Percentiles rank a stretch among this genome's conserved stretches.
Evolutionary conservation across 495 filamentous ascomycete genomes (phyloP).

Genomic region (Apodospora peruviana): DNA sequence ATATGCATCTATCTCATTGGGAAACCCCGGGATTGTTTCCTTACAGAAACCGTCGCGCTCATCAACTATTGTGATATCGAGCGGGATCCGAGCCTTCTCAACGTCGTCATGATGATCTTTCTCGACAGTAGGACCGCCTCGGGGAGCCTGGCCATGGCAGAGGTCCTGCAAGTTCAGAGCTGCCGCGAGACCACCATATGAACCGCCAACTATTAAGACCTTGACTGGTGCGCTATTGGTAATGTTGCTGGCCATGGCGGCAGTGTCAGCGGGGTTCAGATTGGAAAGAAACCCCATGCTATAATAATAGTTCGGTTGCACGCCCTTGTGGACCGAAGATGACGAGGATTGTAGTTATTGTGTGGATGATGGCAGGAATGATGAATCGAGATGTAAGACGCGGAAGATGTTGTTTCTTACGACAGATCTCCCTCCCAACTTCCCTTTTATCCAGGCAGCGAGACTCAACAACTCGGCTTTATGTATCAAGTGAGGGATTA

Average conservation of each 20-base stretch:
- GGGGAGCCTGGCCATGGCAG: slow-evolving; percentile 33
- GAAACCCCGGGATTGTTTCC: neutral
- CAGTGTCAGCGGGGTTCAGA: neutral
- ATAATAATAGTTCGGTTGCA: neutral
- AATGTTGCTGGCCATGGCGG: neutral
- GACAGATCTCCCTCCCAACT: too few relatives aligned
- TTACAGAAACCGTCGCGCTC: slow-evolving; percentile 67
- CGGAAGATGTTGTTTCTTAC: too few relatives aligned
- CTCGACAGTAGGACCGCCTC: slow-evolving; percentile 15
- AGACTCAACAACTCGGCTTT: too few relatives aligned
- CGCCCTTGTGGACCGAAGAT: neutral
- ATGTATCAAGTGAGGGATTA: too few relatives aligned
- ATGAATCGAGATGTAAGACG: neutral
- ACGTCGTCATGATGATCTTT: slow-evolving; percentile 17
- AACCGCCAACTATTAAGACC: slow-evolving; percentile 56
- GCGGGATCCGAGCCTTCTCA: slow-evolving; percentile 31
- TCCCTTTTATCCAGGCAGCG: too few relatives aligned
- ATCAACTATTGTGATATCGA: slow-evolving; percentile 64
- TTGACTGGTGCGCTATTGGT: slow-evolving; percentile 24
- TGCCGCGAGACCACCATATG: slow-evolving; percentile 58
- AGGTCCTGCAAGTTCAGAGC: slow-evolving; percentile 58
- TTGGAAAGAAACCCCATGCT: slow-evolving; percentile 14
- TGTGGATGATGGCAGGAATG: neutral
- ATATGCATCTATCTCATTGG: too few relatives aligned
- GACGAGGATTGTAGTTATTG: neutral